Base-by-base conservation (phyloP, 140 eudicot genomes). In the Senecio squalidus region DNA sequence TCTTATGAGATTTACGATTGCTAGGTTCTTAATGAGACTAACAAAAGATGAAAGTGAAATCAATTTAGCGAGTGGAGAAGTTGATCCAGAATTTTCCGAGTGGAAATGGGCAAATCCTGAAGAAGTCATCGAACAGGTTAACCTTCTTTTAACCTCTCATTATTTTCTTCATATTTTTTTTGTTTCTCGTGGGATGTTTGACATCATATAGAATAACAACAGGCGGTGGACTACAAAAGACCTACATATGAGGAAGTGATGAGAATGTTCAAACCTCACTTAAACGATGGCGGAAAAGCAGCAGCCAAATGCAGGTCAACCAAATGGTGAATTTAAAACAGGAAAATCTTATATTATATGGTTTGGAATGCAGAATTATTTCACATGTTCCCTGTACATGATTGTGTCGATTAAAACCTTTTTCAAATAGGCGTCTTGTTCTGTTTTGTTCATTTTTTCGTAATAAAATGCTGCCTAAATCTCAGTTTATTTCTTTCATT, bases 211-310 rank as follows among this genome's bases (percentile, higher is more conserved):
- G 9, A 30, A 43, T 28, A 57, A 20, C 57, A 29, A 52, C 27
- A 91, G 99, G 99, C 99, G 4, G 99, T 92, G 70, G 99, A 88
- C 65, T 92, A 92, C 88, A 92, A 92, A 77, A 92, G 96, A 93
- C 99, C 99, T 10, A 85, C 91, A 17, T 92, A 92, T 9, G 90
- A 84, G 69, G 89, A 92, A 78, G 99, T 92, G 7, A 81, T 92
- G n/a, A 52, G 20, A 27, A 28, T 36, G 22, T 84, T 92, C 78
- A 74, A 48, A 71, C 76, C 84, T 50, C 72, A 79, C 68, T 47
- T 92, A 28, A 60, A 54, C 40, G 84, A 72, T 6, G 74, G 78
- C 6, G 76, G 86, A 58, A 82, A 69, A 71, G 85, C 93, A 17
- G 85, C 96, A 3, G 82, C 93, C 0, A 88, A 92, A 71, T 88